Conservation (phyloP, 768 basidiomycete species). For the Clathrus columnatus region DNA sequence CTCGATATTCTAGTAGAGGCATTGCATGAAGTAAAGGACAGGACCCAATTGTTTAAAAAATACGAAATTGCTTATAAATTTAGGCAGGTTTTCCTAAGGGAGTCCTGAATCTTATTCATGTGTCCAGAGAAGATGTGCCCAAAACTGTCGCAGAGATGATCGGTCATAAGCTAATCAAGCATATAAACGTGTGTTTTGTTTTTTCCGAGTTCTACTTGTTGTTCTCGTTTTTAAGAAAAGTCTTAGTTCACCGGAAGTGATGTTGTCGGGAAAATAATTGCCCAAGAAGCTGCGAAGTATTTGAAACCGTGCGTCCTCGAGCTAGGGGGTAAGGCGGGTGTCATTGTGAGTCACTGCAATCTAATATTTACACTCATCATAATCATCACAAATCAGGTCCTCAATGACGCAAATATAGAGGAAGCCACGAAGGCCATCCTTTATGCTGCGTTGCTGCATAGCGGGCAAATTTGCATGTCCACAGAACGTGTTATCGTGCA, state of each 20-base stretch:
- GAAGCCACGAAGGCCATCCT: conserved; percentile 44
- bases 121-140: conserved; percentile 36
- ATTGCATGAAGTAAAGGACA: conserved; percentile 31
- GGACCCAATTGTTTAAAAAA: not conserved
- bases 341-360: conserved; percentile 30
- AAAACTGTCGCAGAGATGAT: conserved; percentile 42
- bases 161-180: conserved; percentile 43
- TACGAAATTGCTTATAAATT: no score
- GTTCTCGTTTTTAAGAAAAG: not conserved
- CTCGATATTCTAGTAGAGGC: conserved; percentile 38
- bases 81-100: conserved; percentile 52
- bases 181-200: conserved; percentile 37
- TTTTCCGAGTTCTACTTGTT: no score
- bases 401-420: conserved; percentile 44
- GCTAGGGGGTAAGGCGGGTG: conserved; percentile 47
- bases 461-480: conserved; percentile 44
- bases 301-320: conserved; percentile 52
- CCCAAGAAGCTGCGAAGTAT: conserved; percentile 44
- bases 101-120: conserved; percentile 47
- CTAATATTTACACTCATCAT: not conserved
- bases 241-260: conserved; percentile 48
- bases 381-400: conserved; percentile 26
- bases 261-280: conserved; percentile 43
- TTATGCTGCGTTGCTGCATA: conserved; percentile 35
- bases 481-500: conserved; percentile 49